phyloP scores from a whole-genome alignment of 1,284 basidiomycete genomes.

The Sutorius eximius region DNA sequence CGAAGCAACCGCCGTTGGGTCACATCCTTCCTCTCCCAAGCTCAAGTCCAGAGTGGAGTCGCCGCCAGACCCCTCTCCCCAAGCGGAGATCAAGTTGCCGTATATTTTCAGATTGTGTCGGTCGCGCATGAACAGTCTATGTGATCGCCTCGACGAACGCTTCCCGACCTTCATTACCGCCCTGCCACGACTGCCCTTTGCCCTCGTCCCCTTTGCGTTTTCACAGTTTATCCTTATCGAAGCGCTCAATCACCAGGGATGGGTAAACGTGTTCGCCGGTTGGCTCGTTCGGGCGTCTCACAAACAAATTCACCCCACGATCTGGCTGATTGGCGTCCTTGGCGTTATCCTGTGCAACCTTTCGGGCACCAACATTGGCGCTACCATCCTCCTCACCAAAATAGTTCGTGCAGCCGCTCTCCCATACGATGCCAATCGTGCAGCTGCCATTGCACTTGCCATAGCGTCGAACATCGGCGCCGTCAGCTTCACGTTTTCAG shows the following conservation, averaged over 20 bases:
- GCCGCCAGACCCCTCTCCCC: neutral
- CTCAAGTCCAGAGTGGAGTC: neutral
- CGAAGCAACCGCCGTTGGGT: slow-evolving; percentile 5
- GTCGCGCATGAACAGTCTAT: slow-evolving; percentile 20
- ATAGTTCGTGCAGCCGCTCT: slow-evolving; percentile 39
- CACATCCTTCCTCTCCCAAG: neutral
- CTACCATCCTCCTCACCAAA: slow-evolving; percentile 85
- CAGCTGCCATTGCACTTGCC: slow-evolving; percentile 63
- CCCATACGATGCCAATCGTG: slow-evolving; percentile 30
- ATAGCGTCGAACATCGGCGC: slow-evolving; percentile 91
- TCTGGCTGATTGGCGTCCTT: slow-evolving; percentile 59
- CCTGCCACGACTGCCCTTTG: slow-evolving; percentile 72
- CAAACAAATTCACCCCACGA: slow-evolving; percentile 47
- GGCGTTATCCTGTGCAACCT: slow-evolving; percentile 85
- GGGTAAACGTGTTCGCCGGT: slow-evolving; percentile 82
- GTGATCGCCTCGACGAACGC: slow-evolving; percentile 33
- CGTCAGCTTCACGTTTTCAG: slow-evolving; percentile 87
- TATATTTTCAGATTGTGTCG: slow-evolving; percentile 16
- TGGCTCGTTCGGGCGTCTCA: slow-evolving; percentile 62
- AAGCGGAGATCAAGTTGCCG: neutral
- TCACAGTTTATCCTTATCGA: slow-evolving; percentile 95
- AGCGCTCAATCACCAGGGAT: slow-evolving; percentile 81
- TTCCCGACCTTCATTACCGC: slow-evolving; percentile 80
- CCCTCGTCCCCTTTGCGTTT: slow-evolving; percentile 90
- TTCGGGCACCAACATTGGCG: slow-evolving; percentile 93